Percentiles rank a stretch among this genome's conserved stretches.
Conservation (phyloP, 2,329 filamentous ascomycete genomes). For the Xylariomycetidae sp. region DNA sequence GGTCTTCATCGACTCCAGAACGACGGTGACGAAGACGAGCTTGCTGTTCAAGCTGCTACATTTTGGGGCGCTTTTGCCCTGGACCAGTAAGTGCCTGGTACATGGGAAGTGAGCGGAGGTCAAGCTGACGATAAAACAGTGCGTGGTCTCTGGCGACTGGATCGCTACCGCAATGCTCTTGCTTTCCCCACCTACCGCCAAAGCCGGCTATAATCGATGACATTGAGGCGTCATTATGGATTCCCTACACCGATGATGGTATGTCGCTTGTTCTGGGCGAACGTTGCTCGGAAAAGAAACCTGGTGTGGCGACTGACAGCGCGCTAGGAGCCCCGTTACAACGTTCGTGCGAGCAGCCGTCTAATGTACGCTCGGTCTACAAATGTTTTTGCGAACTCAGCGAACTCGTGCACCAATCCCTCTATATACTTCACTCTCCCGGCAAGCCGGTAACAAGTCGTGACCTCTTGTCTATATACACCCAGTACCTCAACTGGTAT, state of each 20-base stretch:
- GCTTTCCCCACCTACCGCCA: slow-evolving; percentile 48
- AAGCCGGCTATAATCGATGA: slow-evolving; percentile 56
- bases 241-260: slow-evolving; percentile 55
- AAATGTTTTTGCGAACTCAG: slow-evolving; percentile 66
- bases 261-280: slow-evolving; percentile 6
- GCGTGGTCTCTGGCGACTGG: slow-evolving; percentile 62
- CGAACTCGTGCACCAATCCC: slow-evolving; percentile 65
- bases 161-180: slow-evolving; percentile 54
- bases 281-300: slow-evolving; percentile 5
- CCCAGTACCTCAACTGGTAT: slow-evolving; percentile 67
- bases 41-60: slow-evolving; percentile 53
- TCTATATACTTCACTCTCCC: slow-evolving; percentile 68
- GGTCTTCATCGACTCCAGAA: slow-evolving; percentile 54
- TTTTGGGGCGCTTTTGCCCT: slow-evolving; percentile 59
- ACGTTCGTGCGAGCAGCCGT: slow-evolving; percentile 54
- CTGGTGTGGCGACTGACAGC: too few species aligned
- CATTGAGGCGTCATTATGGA: slow-evolving; percentile 54
- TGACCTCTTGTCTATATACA: slow-evolving; percentile 58
- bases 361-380: slow-evolving; percentile 62
- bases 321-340: slow-evolving; percentile 44
- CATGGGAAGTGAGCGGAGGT: too few species aligned
- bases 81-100: slow-evolving; percentile 51
- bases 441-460: slow-evolving; percentile 58
- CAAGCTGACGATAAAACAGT: slow-evolving; percentile 30
- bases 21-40: slow-evolving; percentile 46